phyloP scores from a whole-genome alignment of 768 basidiomycete genomes.

The Thelephora ganbajun region DNA sequence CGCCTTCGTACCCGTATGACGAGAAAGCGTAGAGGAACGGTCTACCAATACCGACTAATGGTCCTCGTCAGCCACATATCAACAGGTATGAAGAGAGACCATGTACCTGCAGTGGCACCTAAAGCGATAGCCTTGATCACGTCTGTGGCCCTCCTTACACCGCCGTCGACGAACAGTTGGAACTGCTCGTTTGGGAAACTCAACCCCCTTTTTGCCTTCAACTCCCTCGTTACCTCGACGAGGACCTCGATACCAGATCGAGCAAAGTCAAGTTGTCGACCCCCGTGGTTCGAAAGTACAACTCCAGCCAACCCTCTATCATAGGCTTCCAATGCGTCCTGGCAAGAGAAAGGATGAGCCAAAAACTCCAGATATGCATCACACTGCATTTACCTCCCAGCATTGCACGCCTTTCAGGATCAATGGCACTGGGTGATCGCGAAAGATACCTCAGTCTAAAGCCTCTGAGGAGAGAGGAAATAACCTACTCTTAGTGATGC shows the following conservation, averaged over 20 bases:
- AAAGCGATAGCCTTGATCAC: conserved; percentile 80
- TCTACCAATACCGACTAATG: conserved; percentile 66
- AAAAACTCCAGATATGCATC: no score
- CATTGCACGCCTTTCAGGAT: conserved; percentile 53
- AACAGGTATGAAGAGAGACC: conserved; percentile 12
- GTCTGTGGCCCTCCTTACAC: conserved; percentile 82
- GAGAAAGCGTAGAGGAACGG: conserved; percentile 85
- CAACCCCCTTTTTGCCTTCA: conserved; percentile 51
- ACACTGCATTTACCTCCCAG: conserved; percentile 28
- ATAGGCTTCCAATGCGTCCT: conserved; percentile 39
- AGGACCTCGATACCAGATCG: conserved; percentile 23
- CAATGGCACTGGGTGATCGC: conserved; percentile 32
- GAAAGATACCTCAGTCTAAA: not conserved
- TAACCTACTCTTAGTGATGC: conserved; percentile 30
- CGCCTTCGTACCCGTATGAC: conserved; percentile 78
- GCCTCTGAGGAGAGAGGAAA: not conserved
- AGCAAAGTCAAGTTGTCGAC: conserved; percentile 38
- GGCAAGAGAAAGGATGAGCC: not conserved
- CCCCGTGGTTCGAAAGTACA: conserved; percentile 48
- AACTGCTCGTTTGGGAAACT: conserved; percentile 69
- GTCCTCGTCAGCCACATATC: not conserved
- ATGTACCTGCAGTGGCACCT: conserved; percentile 64
- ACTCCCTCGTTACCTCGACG: conserved; percentile 64
- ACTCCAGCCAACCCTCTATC: conserved; percentile 31
- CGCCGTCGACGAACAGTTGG: conserved; percentile 70